These are phyloP conservation scores for Puccinia coronata DNA, from an alignment of 1,284 basidiomycete genomes.

Conservation along the genomic window DNA sequence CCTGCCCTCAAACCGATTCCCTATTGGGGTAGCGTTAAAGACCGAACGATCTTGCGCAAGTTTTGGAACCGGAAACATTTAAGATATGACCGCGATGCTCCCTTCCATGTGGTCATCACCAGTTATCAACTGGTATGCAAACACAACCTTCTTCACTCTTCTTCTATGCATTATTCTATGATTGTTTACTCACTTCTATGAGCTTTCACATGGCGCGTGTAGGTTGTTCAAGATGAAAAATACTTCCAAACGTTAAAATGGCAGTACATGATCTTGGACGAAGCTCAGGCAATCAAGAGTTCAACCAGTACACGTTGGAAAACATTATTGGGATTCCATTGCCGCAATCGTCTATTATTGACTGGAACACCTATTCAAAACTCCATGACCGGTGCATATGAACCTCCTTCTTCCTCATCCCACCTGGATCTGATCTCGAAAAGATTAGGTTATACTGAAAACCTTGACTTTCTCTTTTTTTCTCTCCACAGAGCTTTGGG, in stretches of 20 bases:
- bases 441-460: slow-evolving; percentile 12
- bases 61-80: slow-evolving; percentile 99
- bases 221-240: slow-evolving; percentile 95
- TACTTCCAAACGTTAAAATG: slow-evolving; percentile 98
- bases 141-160: background rate
- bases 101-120: slow-evolving; percentile 95
- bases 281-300: slow-evolving; percentile 99
- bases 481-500: slow-evolving; percentile 92
- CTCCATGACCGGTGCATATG: slow-evolving; percentile 95
- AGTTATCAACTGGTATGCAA: slow-evolving; percentile 89
- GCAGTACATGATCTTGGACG: slow-evolving; percentile 99
- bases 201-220: no score
- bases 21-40: slow-evolving; percentile 98
- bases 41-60: slow-evolving; percentile 88
- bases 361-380: slow-evolving; percentile 99
- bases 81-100: slow-evolving; percentile 90
- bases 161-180: background rate
- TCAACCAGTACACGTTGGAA: slow-evolving; percentile 98
- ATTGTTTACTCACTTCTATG: no score
- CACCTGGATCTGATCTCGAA: background rate
- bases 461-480: slow-evolving; percentile 50
- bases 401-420: background rate
- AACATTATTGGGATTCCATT: slow-evolving; percentile 91
- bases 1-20: slow-evolving; percentile 90
- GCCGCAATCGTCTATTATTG: slow-evolving; percentile 88